Evolutionary conservation across 148 eudicot genomes (phyloP).

Genomic region (Camellia granthamiana): DNA sequence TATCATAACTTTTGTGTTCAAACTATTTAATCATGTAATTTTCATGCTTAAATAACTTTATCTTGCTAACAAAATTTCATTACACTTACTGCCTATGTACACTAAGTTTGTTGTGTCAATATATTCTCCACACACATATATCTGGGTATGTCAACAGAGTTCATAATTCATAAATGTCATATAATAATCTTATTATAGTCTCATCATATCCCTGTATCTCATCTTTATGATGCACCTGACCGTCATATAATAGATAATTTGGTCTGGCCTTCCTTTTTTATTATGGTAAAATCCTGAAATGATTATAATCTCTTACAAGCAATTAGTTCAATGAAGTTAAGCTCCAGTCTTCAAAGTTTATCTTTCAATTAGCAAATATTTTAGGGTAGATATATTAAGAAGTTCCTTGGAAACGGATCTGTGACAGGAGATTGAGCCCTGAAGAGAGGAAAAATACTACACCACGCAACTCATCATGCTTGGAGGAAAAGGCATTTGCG

Average conservation of each 20-base stretch:
- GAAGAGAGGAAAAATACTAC: slow-evolving; percentile 74
- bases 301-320: neutral
- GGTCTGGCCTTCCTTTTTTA: neutral
- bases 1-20: slow-evolving; percentile 24
- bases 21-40: neutral
- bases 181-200: neutral
- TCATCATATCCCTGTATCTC: neutral
- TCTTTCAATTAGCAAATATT: neutral
- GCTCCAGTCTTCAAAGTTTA: neutral
- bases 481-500: slow-evolving; percentile 99
- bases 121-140: neutral
- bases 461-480: slow-evolving; percentile 91
- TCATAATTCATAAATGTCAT: neutral
- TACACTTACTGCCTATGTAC: neutral
- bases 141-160: neutral
- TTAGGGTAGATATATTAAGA: neutral
- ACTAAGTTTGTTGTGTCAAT: neutral
- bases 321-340: neutral
- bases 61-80: neutral
- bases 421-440: slow-evolving; percentile 86
- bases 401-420: slow-evolving; percentile 7
- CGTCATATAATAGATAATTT: neutral
- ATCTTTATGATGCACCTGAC: neutral
- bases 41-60: slow-evolving; percentile 14
- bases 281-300: slow-evolving; percentile 2